Evolutionary conservation across 192 early-diverging fungal genomes (phyloP).

Genomic region (Oehlia diaphana): DNA sequence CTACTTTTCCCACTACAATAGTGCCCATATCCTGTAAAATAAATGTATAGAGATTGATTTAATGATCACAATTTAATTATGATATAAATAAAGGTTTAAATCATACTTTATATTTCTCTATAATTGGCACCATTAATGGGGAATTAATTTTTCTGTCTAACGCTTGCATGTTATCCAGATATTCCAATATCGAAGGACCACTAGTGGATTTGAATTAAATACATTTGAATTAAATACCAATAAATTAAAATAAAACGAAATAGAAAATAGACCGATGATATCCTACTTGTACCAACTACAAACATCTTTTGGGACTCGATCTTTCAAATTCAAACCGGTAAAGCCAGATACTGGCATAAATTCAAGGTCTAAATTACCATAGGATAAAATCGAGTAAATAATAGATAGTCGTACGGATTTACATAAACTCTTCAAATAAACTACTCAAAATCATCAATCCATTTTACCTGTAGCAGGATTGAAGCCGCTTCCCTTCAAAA

Average conservation of each 20-base stretch:
- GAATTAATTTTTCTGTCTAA: conserved; percentile 85
- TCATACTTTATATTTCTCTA: conserved; percentile 85
- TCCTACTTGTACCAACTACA: conserved; percentile 68
- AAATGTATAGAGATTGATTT: neutral
- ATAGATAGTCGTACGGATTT: no score
- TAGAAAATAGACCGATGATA: neutral
- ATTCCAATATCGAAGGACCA: conserved; percentile 88
- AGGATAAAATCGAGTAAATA: no score
- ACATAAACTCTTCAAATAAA: no score
- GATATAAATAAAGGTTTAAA: no score
- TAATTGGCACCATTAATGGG: conserved; percentile 92
- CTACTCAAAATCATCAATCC: no score
- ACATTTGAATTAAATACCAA: neutral
- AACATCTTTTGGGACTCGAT: conserved; percentile 57
- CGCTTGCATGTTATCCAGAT: conserved; percentile 79
- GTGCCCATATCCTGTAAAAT: conserved; percentile 88
- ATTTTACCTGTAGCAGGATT: conserved; percentile 72
- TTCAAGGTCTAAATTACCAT: conserved; percentile 61
- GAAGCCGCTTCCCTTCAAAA: conserved; percentile 89
- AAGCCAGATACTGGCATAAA: conserved; percentile 95
- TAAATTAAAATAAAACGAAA: neutral
- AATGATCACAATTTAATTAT: neutral
- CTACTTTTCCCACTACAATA: conserved; percentile 93
- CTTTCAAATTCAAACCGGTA: conserved; percentile 97
- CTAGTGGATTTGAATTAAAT: conserved; percentile 3